Evolutionary conservation across 495 filamentous ascomycete species (phyloP).

Genomic region (Talaromyces liani): DNA sequence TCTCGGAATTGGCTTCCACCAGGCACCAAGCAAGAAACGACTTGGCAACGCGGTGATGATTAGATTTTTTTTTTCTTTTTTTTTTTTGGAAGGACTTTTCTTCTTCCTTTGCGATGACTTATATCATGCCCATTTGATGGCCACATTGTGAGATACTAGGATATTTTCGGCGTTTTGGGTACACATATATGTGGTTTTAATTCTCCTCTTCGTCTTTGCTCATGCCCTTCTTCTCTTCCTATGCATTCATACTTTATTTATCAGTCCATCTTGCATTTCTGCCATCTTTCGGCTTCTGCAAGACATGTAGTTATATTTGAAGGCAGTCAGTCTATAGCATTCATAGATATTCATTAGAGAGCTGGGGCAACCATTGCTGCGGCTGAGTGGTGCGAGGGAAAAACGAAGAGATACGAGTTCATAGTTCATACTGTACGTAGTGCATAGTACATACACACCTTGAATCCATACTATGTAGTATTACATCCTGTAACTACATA

Average conservation of each 20-base stretch:
- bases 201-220: neutral
- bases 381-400: neutral
- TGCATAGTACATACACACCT: too few relatives aligned
- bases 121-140: neutral
- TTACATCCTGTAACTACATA: too few relatives aligned
- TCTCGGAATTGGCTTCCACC: slow-evolving; percentile 56
- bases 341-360: neutral
- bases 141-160: neutral
- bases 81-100: neutral
- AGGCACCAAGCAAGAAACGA: slow-evolving; percentile 74
- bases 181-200: neutral
- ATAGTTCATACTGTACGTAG: neutral
- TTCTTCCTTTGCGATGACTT: neutral
- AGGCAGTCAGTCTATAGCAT: neutral
- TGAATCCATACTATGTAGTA: too few relatives aligned
- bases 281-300: neutral
- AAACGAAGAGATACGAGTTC: neutral
- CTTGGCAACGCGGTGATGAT: slow-evolving; percentile 56
- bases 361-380: neutral
- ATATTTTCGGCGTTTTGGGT: neutral
- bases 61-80: neutral
- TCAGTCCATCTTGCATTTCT: neutral
- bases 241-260: neutral
- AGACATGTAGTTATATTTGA: neutral
- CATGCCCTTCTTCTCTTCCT: neutral